Evolutionary conservation across 2,329 filamentous ascomycete species (phyloP), one percentile per base, ranked within the genome.

Genomic region (Didymella arachidicola): DNA sequence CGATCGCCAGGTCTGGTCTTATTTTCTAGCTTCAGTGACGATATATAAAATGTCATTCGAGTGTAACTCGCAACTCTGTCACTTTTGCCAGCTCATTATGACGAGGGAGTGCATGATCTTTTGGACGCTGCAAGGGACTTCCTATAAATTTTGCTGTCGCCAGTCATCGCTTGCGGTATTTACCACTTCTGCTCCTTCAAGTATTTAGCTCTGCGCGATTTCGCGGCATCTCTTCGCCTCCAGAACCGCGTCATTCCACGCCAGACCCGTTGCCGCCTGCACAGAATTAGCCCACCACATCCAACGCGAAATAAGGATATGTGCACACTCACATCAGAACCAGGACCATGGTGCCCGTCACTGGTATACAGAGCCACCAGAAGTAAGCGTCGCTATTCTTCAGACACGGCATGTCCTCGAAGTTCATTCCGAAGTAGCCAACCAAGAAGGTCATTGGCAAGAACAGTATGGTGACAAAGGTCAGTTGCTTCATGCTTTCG

Each of bases 401-500:
- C 2, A 84, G 80, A n/a, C 75, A 79, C 14, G 71, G 65, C 58
- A 86, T 84, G 3, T 67, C 53, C 2, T 68, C 73, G 70, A 96
- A 95, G 61, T 96, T 96, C 81, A 74, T 72, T 18, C 80, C 80
- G 43, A 80, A 77, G 68, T 83, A 77, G 51, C 84, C 92, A 1
- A 90, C 93, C 62, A 97, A 82, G 73, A 97, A 96, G 0, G 92
- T 96, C 70, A 97, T 78, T 0, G 93, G 93, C 16, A 96, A 79
- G 76, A 97, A 97, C 71, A 96, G 88, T 60, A 96, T 94, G 7
- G 93, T 96, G 22, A 94, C 91, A 22, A 91, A 82, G 0, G 92
- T 95, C 42, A 97, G 82, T 72, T 94, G 90, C 78, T 91, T 93
- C 90, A 97, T 96, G 62, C 87, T 91, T 77, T 96, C 91, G 75